Evolutionary conservation across 768 basidiomycete species (phyloP).

Genomic region (Rhodosporidiobolus odoratus): DNA sequence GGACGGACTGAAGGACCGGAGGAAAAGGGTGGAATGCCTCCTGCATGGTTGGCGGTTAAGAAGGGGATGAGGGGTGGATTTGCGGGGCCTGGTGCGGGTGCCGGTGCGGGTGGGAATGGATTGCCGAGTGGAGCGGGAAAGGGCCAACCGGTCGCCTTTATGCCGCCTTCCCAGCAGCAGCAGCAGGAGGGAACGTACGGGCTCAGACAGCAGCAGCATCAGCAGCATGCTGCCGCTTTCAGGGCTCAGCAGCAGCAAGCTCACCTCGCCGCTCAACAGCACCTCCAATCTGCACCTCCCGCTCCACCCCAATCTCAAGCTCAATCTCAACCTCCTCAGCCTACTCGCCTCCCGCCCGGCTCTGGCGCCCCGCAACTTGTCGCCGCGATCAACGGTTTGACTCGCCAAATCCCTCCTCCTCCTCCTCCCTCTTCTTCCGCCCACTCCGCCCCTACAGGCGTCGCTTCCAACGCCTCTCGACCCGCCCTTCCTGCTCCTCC

Average conservation of each 20-base stretch:
- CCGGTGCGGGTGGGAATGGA: neutral
- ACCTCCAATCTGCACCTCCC: neutral
- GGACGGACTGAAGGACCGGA: slow-evolving; percentile 32
- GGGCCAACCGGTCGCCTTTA: neutral
- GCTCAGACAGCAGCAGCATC: neutral
- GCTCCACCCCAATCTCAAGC: neutral
- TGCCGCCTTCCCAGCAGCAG: neutral
- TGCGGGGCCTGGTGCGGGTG: neutral
- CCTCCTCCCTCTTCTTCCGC: neutral
- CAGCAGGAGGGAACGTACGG: neutral
- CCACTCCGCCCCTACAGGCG: neutral
- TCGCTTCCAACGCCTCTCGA: neutral
- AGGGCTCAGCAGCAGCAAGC: neutral
- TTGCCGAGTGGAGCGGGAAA: neutral
- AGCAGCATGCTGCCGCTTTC: slow-evolving; percentile 2
- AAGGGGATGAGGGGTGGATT: neutral
- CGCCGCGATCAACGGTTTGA: slow-evolving; percentile 37
- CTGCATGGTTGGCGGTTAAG: slow-evolving; percentile 19
- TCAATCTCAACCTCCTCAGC: neutral
- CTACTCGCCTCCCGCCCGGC: slow-evolving; percentile 12
- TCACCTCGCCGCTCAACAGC: slow-evolving; percentile 8
- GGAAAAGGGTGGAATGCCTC: slow-evolving; percentile 32
- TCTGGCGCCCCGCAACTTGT: slow-evolving; percentile 31
- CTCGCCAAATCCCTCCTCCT: slow-evolving; percentile 24
- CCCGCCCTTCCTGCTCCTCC: neutral